Conservation (phyloP, 306 rosid genomes). For the Medicago ruthenica region DNA sequence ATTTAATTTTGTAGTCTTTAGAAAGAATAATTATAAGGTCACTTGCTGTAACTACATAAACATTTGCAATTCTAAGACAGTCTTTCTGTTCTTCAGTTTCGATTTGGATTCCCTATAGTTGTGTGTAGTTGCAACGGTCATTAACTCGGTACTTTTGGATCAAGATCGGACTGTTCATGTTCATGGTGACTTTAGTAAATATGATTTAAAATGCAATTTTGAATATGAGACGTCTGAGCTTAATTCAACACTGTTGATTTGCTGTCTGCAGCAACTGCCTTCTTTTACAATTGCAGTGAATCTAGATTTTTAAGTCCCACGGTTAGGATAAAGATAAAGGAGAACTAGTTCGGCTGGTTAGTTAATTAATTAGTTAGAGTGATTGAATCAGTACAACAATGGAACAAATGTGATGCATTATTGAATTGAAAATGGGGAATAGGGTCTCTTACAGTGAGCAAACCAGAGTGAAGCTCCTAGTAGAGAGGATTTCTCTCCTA, state of each 20-base stretch:
- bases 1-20: neutral
- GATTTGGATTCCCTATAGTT: neutral
- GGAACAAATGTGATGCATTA: too few relatives aligned
- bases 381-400: too few relatives aligned
- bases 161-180: neutral
- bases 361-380: neutral
- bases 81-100: neutral
- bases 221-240: neutral
- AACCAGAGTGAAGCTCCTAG: too few relatives aligned
- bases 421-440: too few relatives aligned
- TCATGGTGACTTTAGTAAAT: neutral
- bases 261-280: neutral
- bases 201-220: neutral
- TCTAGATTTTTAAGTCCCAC: neutral
- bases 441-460: too few relatives aligned
- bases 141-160: neutral
- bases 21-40: conserved; percentile 4
- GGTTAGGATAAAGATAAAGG: neutral
- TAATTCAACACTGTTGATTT: neutral
- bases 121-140: neutral
- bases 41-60: neutral
- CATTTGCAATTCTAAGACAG: conserved; percentile 4
- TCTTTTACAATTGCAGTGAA: neutral
- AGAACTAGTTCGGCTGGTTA: neutral
- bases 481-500: too few relatives aligned